Conservation (phyloP, 1,284 basidiomycete species). For the Cutaneotrichosporon sp. region DNA sequence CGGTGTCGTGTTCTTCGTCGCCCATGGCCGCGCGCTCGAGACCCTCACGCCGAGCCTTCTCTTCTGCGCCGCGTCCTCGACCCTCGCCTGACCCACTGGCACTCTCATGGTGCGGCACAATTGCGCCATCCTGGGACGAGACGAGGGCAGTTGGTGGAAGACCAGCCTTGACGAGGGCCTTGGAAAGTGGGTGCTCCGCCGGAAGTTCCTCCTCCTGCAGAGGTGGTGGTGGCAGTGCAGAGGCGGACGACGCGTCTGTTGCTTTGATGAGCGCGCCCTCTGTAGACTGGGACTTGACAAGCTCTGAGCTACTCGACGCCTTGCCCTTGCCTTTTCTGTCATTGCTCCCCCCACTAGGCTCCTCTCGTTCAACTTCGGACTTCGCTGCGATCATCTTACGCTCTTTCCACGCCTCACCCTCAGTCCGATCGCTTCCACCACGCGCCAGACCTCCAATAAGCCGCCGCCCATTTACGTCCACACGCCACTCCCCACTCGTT, state of each 20-base stretch:
- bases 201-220: conserved; percentile 33
- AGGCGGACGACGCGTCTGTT: conserved; percentile 3
- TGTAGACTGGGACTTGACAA: conserved; percentile 7
- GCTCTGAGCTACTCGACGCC: background rate
- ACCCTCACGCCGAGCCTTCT: conserved; percentile 23
- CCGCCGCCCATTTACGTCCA: conserved; percentile 36
- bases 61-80: conserved; percentile 33
- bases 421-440: conserved; percentile 27
- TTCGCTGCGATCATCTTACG: conserved; percentile 8
- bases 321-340: background rate
- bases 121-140: conserved; percentile 34
- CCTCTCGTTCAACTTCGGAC: background rate
- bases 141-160: conserved; percentile 45
- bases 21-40: conserved; percentile 55
- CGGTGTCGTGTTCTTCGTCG: conserved; percentile 57
- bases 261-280: conserved; percentile 20
- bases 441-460: conserved; percentile 37
- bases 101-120: conserved; percentile 41
- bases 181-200: conserved; percentile 37
- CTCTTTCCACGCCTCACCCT: conserved; percentile 40
- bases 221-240: conserved; percentile 6
- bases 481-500: conserved; percentile 32
- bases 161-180: conserved; percentile 42
- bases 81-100: conserved; percentile 32
- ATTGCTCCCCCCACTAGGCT: background rate